These are phyloP conservation scores for Dispira simplex DNA, from an alignment of 192 early-diverging fungal species.

Conservation along the genomic window DNA sequence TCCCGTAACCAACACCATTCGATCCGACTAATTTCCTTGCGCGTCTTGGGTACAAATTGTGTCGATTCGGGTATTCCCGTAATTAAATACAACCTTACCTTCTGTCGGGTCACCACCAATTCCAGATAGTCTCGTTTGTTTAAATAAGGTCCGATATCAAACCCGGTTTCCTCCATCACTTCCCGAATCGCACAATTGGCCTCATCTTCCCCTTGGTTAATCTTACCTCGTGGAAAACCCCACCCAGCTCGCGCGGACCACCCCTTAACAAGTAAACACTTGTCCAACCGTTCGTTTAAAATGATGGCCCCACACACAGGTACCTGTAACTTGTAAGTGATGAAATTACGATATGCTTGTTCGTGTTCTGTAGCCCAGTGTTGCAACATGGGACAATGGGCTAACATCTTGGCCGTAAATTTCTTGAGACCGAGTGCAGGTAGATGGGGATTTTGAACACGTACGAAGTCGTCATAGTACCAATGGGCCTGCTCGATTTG, in stretches of 20 bases:
- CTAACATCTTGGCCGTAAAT: conserved; percentile 71
- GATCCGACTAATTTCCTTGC: no score
- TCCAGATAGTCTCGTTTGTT: no score
- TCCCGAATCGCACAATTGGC: conserved; percentile 81
- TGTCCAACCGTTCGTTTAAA: conserved; percentile 63
- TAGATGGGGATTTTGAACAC: conserved; percentile 62
- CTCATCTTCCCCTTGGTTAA: conserved; percentile 92
- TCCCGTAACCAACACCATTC: no score
- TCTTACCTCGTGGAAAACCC: conserved; percentile 99
- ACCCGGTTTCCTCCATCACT: conserved; percentile 44
- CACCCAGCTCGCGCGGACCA: conserved; percentile 80
- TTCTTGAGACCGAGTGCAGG: conserved; percentile 76
- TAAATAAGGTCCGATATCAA: no score
- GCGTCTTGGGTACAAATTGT: no score
- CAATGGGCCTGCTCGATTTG: conserved; percentile 99
- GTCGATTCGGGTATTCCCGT: no score
- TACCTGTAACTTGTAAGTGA: conserved; percentile 90
- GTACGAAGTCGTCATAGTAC: conserved; percentile 98
- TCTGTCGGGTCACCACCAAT: no score
- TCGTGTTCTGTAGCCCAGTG: conserved; percentile 84
- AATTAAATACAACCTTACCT: no score
- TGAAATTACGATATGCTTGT: conserved; percentile 75
- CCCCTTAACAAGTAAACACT: conserved; percentile 83
- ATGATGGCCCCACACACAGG: conserved; percentile 97
- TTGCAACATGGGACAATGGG: conserved; percentile 76